phyloP scores from a whole-genome alignment of 148 eudicot species.

The Cornus florida region DNA sequence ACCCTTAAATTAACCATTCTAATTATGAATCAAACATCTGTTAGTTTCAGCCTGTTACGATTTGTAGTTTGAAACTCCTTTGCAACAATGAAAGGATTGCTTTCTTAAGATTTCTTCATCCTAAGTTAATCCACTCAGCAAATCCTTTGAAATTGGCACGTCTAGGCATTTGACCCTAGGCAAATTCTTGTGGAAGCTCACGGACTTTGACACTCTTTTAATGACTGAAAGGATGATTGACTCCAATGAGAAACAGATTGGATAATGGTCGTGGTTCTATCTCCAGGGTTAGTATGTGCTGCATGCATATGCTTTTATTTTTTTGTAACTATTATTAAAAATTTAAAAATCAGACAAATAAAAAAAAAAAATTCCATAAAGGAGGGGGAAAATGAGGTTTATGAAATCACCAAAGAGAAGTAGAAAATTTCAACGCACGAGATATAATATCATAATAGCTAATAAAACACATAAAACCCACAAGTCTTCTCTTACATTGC shows the following conservation, averaged over 20 bases:
- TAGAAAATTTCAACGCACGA: background rate
- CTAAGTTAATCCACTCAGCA: background rate
- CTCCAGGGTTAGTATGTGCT: too few species aligned
- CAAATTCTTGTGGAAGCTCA: background rate
- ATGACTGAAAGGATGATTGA: background rate
- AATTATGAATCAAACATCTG: background rate
- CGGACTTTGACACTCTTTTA: background rate
- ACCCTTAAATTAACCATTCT: background rate
- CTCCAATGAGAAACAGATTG: background rate
- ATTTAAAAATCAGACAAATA: too few species aligned
- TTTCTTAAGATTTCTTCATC: background rate
- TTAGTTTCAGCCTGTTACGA: background rate
- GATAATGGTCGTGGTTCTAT: background rate
- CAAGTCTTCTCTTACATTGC: too few species aligned
- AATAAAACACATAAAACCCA: too few species aligned
- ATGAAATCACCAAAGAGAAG: background rate
- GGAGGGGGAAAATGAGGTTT: background rate
- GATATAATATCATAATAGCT: background rate
- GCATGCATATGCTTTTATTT: too few species aligned
- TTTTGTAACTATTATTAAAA: too few species aligned
- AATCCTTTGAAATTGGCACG: background rate
- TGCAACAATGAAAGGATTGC: background rate
- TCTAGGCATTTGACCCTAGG: background rate
- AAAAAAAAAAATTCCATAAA: too few species aligned
- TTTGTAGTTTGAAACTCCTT: too few species aligned